Evolutionary conservation across 2,329 filamentous ascomycete species (phyloP), one percentile per base, ranked within the genome.

Genomic region (Penicillium decumbens): DNA sequence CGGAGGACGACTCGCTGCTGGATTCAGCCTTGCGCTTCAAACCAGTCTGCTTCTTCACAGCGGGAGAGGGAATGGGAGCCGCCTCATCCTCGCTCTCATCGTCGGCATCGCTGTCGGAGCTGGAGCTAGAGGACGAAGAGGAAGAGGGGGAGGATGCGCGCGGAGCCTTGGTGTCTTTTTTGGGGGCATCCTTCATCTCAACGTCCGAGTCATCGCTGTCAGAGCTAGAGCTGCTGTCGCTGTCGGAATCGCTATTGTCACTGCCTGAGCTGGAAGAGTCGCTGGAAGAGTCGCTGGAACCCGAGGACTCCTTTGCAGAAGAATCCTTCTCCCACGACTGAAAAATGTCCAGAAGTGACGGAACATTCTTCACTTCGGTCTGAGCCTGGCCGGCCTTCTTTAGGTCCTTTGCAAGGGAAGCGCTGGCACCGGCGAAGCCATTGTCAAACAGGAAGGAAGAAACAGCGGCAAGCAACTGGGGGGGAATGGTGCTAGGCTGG

Each of bases 401-500:
- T 71, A 77, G 75, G 64, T 89, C 82, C 64, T 83, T 81, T 59
- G 76, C 75, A 62, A 89, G 85, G 4, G 81, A 79, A 51, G 77
- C 73, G 62, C 79, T 80, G 40, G 86, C 80, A 50, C 76, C 75
- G 41, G 76, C 68, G 61, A 88, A 86, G n/a, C 81, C 79, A 66
- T 86, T 78, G 40, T 84, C 78, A 37, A 77, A 77, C 43, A 90
- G 76, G 67, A 89, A 90, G 20, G 72, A 70, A 54, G 82, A 81
- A 60, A 90, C 78, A 13, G 88, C 74, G 53, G 83, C 80, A 64
- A 90, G 74, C 30, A 90, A 73, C 67, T 86, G 78, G 25, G 78
- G 69, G 4, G 85, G 12, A 40, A 40, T 13, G 43, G 61, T 59
- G 44, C 41, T 54, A 39, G 57, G 45, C 42, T 65, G 62, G 28